These are phyloP conservation scores for Triticum urartu DNA, from an alignment of 176 grass and related monocot species.

Conservation along the genomic window DNA sequence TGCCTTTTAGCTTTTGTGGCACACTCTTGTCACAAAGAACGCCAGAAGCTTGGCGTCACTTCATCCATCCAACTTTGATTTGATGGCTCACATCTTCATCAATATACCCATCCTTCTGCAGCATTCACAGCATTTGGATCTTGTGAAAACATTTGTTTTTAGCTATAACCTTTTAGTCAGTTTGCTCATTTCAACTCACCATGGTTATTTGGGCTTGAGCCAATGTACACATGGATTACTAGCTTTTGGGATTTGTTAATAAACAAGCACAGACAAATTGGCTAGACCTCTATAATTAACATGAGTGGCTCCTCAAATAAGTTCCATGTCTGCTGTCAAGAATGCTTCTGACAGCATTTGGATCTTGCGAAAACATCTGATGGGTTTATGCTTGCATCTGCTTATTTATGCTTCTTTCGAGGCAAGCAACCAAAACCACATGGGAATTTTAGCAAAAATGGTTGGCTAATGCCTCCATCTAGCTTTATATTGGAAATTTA, in stretches of 20 bases:
- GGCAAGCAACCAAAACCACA: neutral
- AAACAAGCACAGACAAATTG: neutral
- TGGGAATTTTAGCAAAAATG: neutral
- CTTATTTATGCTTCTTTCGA: neutral
- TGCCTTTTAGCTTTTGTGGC: too few species aligned
- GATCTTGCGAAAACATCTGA: neutral
- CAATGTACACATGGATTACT: neutral
- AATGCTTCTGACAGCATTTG: neutral
- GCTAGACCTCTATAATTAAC: neutral
- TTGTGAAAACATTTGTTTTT: slow-evolving; percentile 1
- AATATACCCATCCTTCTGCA: too few species aligned
- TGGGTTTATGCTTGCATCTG: neutral
- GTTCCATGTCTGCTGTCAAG: neutral
- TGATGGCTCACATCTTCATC: too few species aligned
- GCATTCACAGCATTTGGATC: neutral
- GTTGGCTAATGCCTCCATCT: neutral
- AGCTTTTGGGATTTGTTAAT: neutral
- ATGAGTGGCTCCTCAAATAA: neutral
- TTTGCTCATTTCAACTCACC: neutral
- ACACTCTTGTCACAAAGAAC: too few species aligned
- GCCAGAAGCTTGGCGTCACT: too few species aligned
- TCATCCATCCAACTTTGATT: too few species aligned
- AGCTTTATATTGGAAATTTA: slow-evolving; percentile 12
- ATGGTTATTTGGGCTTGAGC: neutral
- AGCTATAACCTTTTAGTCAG: neutral